Evolutionary conservation across 2,329 filamentous ascomycete species (phyloP), one percentile per base, ranked within the genome.

Genomic region (Pseudogymnoascus destructans): DNA sequence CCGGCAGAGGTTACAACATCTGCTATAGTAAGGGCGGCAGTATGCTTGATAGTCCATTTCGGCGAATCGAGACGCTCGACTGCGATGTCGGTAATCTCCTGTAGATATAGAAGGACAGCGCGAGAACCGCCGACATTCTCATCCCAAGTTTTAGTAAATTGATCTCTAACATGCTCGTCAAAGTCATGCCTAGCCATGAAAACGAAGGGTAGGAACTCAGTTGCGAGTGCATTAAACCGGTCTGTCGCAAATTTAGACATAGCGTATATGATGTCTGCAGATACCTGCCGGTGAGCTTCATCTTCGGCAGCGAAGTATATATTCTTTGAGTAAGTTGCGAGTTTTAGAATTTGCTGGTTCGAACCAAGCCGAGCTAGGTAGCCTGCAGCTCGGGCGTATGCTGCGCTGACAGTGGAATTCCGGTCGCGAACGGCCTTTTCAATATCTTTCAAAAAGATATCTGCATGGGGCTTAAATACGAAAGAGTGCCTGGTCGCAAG

Each of bases 11-110:
- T 77, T 10, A 89, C 79, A 58, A 86, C 81, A 49, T 87, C 86
- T 0, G 89, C 89, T 8, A 92, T 80, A 0, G 90, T 82, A 60
- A 93, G 81, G 6, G 91, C 89, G 7, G 87, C 87, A 0, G 89
- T 88, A 66, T 97, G 92, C 70, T 95, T 93, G 59, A 97, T 80
- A 1, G 84, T 84, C 93, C 93, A 98, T 66, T 89, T 87, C 1
- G 87, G 80, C 1, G 87, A 90, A 32, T 87, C 84, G 6, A 97
- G 75, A 57, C 89, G 80, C 33, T 77, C 75, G 33, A 81, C 76
- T 1, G 84, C 80, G 1, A 97, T 76, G 0, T 71, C 73, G 3
- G 87, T 77, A 64, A 97, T 95, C 71, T 98, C 93, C 35, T 78
- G 78, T 5, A 95, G 78, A 68, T 95, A 95, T 1, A 95, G 79